Conservation (phyloP, 2,329 filamentous ascomycete genomes). For the Cryphonectria radicalis region DNA sequence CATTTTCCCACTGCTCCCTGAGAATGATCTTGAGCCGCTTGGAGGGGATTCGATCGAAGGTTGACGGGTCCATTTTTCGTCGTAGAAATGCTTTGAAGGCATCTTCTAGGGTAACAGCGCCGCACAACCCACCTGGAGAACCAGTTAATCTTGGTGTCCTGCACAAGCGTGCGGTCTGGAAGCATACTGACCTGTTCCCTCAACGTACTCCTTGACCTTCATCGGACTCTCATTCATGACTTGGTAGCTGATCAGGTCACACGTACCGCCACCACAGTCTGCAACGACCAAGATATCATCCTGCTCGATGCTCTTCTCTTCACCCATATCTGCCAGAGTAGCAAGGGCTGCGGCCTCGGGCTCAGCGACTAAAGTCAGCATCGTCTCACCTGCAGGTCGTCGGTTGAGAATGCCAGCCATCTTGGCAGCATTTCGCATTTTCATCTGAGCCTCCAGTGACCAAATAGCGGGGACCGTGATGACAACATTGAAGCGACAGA, state of each 20-base stretch:
- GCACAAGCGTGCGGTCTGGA: background rate
- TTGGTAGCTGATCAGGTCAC: slow-evolving; percentile 46
- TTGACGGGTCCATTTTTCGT: background rate
- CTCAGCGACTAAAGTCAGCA: slow-evolving; percentile 44
- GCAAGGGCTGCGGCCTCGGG: slow-evolving; percentile 51
- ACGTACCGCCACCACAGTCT: slow-evolving; percentile 37
- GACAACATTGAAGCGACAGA: slow-evolving; percentile 41
- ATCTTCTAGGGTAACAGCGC: background rate
- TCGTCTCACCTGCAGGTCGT: slow-evolving; percentile 36
- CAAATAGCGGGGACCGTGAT: slow-evolving; percentile 52
- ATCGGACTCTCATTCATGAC: slow-evolving; percentile 34
- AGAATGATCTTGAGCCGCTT: background rate
- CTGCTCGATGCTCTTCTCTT: background rate
- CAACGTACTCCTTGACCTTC: slow-evolving; percentile 41
- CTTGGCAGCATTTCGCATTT: slow-evolving; percentile 43
- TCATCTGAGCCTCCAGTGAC: background rate
- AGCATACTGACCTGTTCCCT: slow-evolving; percentile 40
- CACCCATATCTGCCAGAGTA: slow-evolving; percentile 35
- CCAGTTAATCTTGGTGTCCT: background rate
- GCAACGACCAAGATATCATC: background rate
- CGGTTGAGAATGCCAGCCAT: slow-evolving; percentile 42
- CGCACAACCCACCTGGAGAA: background rate
- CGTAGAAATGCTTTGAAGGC: background rate
- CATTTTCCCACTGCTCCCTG: background rate
- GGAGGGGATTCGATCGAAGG: background rate